These are phyloP conservation scores for Cystobasidium ongulense DNA, from an alignment of 768 basidiomycete species.

Conservation along the genomic window DNA sequence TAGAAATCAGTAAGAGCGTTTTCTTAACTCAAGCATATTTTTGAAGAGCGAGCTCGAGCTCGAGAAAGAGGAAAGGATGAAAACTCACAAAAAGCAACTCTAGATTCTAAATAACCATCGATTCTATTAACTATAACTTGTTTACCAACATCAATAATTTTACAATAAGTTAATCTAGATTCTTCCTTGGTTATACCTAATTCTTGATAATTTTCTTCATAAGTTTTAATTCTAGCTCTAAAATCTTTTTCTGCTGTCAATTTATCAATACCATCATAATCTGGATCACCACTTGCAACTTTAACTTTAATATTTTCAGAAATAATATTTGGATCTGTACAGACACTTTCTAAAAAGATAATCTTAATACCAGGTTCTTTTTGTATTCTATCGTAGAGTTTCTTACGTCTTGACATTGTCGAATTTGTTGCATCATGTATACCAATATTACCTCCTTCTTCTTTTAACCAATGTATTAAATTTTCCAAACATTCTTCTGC, in stretches of 20 bases:
- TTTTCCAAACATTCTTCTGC: conserved; percentile 89
- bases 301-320: conserved; percentile 94
- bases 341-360: conserved; percentile 90
- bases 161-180: conserved; percentile 68
- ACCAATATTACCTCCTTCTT: conserved; percentile 83
- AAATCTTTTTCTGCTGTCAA: conserved; percentile 87
- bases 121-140: conserved; percentile 57
- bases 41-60: background rate
- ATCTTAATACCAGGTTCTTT: conserved; percentile 77
- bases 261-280: conserved; percentile 80
- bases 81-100: conserved; percentile 96
- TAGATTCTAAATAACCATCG: conserved; percentile 88
- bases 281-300: conserved; percentile 91
- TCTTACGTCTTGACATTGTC: conserved; percentile 52
- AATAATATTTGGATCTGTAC: conserved; percentile 86
- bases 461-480: conserved; percentile 87
- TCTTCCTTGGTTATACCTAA: conserved; percentile 63
- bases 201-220: conserved; percentile 91
- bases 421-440: conserved; percentile 66
- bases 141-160: conserved; percentile 85
- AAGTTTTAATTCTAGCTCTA: conserved; percentile 76
- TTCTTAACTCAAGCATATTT: conserved; percentile 8
- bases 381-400: conserved; percentile 72
- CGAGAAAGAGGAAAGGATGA: background rate
- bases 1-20: background rate